Evolutionary conservation across 495 filamentous ascomycete genomes (phyloP), one percentile per base, ranked within the genome.

Genomic region (Penicillium ochrochloron): DNA sequence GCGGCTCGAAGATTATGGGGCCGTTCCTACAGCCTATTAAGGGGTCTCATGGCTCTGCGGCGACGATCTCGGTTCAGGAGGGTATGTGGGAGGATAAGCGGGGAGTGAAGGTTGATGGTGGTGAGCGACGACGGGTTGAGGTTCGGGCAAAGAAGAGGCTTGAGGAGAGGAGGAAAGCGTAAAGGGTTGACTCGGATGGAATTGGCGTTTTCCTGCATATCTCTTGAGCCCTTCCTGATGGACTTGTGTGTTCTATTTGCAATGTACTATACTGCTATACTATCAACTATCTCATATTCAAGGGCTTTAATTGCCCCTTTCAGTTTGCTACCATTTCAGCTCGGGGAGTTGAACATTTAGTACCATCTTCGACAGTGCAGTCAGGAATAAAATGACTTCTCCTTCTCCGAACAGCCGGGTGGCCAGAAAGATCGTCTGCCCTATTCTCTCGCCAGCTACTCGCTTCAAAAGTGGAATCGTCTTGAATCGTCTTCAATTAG

Each of bases 91-190:
- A 96, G 79, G 81, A 91, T 65, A 84, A 77, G 70, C 83, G 90
- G 61, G 95, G 95, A 42, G 85, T 86, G 51, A 99, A 98, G 86
- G 86, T 97, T 64, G 95, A 99, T 82, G 95, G 95, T 70, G 95
- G 95, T 83, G 95, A 99, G 80, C 86, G 95, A 74, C 86, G 96
- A 75, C 88, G 85, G 77, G 89, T 88, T 19, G 90, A 96, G 78
- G 89, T 98, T 50, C 82, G 92, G 72, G 84, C 88, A 29, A 92
- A 91, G 83, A 84, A 84, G 71, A 70, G 80, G 54, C 73, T 80
- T 46, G 81, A 84, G 56, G 81, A 83, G 53, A 61, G 78, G 75
- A 62, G 80, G 75, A 61, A 80, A 78, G 51, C 48, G 25, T 57
- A 78, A 51, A 39, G 33, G 17, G 1, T 27, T 17, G n/a, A 55